phyloP scores from a whole-genome alignment of 352 stramenopile genomes.

The Phytopythium boreale region DNA sequence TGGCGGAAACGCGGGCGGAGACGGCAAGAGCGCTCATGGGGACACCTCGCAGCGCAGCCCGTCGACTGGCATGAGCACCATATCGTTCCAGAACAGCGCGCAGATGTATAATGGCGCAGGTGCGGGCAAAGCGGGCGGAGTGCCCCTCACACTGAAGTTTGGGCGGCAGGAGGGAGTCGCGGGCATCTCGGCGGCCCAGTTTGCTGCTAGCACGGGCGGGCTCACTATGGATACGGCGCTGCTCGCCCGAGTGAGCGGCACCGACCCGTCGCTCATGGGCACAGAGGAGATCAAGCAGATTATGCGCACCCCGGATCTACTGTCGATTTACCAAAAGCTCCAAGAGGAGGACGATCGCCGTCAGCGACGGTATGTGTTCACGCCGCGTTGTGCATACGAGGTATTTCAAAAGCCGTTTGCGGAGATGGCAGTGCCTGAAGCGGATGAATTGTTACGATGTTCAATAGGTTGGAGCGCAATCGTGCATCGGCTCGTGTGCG shows the following conservation, averaged over 20 bases:
- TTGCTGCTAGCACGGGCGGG: slow-evolving; percentile 75
- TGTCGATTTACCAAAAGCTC: slow-evolving; percentile 88
- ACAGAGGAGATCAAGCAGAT: slow-evolving; percentile 88
- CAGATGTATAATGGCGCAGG: slow-evolving; percentile 13
- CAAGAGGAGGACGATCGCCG: slow-evolving; percentile 83
- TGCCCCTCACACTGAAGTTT: slow-evolving; percentile 17
- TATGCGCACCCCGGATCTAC: slow-evolving; percentile 76
- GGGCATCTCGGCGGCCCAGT: slow-evolving; percentile 74
- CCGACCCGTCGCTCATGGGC: slow-evolving; percentile 71
- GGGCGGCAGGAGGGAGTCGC: slow-evolving; percentile 32
- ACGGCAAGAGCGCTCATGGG: slow-evolving; percentile 4
- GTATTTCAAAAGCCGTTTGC: not conserved
- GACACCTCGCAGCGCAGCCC: slow-evolving; percentile 31
- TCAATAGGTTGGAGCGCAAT: slow-evolving; percentile 61
- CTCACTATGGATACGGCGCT: slow-evolving; percentile 78
- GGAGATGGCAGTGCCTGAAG: not conserved
- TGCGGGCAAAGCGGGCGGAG: slow-evolving; percentile 20
- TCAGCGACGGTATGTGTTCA: slow-evolving; percentile 36
- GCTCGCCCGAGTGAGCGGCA: slow-evolving; percentile 74
- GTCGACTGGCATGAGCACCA: slow-evolving; percentile 54
- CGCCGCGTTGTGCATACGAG: not conserved
- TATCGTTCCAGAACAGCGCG: slow-evolving; percentile 53
- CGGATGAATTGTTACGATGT: not conserved
- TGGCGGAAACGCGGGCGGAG: not conserved
- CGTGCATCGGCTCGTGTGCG: slow-evolving; percentile 75